Base-by-base conservation (phyloP, 139 green algal species). In the Micractinium conductrix region DNA sequence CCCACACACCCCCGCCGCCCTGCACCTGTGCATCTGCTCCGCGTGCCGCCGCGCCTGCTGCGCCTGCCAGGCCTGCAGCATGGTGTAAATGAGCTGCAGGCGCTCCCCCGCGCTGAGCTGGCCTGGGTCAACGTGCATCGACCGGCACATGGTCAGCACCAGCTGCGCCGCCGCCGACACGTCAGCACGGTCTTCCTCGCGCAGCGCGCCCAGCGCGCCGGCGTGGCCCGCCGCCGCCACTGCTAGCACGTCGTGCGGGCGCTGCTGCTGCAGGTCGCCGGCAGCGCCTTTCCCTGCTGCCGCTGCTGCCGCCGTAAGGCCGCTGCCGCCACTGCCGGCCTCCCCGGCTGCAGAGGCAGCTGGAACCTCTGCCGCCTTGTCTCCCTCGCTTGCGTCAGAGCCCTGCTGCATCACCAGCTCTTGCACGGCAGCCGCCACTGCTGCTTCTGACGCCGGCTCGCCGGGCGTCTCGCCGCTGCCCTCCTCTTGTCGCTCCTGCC, bases 1-100 rank as follows among this genome's bases (percentile, higher is more conserved):
- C 53, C 53, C 8, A 22, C 10, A 62, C 24, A 62, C 53, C 24
- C 5, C 53, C 53, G 19, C 53, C 8, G 8, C 8, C 53, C 53
- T 62, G 53, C 7, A 62, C 53, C 53, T 62, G 53, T 43, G 26
- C 67, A 83, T 69, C 12, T 81, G 33, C 40, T 86, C 50, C 9
- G 43, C 40, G 19, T 80, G 78, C 33, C 75, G 58, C 62, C 72
- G 53, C 30, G 45, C 70, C 86, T 86, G 78, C 72, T 87, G 85
- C 35, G 69, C 83, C 37, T 81, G 75, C 86, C 86, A 90, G 21
- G 86, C 70, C 19, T 81, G 69, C 58, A 90, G 68, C 35, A 87
- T 74, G 0, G 65, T 81, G 71, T 80, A 67, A 21, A 83, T 74
- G 8, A 90, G 76, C 75, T 85, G 75, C 71, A 90, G 35, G 30